These are phyloP conservation scores for Sistotremastrum suecicum DNA, from an alignment of 768 basidiomycete species.

Conservation along the genomic window DNA sequence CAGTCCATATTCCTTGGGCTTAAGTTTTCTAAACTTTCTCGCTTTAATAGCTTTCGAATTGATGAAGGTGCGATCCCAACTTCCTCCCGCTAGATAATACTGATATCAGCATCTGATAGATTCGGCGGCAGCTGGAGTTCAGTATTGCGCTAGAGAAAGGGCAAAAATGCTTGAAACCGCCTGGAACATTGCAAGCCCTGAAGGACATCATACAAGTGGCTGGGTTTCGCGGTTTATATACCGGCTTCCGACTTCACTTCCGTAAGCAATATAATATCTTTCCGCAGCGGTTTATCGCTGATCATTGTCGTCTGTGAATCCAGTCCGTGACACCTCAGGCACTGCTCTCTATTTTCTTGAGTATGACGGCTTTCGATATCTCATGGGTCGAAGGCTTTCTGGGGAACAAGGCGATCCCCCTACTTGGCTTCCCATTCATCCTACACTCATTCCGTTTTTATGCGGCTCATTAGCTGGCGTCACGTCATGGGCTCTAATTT, in stretches of 20 bases:
- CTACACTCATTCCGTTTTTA: conserved; percentile 73
- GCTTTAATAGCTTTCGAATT: conserved; percentile 66
- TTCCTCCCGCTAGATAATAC: not conserved
- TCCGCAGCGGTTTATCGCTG: not conserved
- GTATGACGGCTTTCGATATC: conserved; percentile 83
- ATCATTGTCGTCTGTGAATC: not conserved
- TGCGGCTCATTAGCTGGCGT: conserved; percentile 89
- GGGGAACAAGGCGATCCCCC: conserved; percentile 76
- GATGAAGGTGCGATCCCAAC: conserved; percentile 54
- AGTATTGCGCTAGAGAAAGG: conserved; percentile 78
- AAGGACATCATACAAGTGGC: conserved; percentile 56
- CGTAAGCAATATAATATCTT: conserved; percentile 25
- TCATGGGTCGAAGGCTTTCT: conserved; percentile 61
- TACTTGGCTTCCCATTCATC: conserved; percentile 72
- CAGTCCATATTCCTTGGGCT: not conserved
- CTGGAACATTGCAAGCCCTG: conserved; percentile 66
- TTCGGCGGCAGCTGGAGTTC: conserved; percentile 84
- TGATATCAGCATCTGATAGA: conserved; percentile 26
- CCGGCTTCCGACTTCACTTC: conserved; percentile 80
- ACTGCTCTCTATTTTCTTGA: conserved; percentile 89
- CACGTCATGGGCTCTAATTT: conserved; percentile 63
- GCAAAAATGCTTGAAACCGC: conserved; percentile 54
- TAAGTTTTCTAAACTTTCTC: too few species aligned
- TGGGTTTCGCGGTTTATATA: conserved; percentile 59
- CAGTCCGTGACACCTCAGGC: conserved; percentile 80